phyloP scores from a whole-genome alignment of 2,329 filamentous ascomycete species.

The Xylaria sp. region DNA sequence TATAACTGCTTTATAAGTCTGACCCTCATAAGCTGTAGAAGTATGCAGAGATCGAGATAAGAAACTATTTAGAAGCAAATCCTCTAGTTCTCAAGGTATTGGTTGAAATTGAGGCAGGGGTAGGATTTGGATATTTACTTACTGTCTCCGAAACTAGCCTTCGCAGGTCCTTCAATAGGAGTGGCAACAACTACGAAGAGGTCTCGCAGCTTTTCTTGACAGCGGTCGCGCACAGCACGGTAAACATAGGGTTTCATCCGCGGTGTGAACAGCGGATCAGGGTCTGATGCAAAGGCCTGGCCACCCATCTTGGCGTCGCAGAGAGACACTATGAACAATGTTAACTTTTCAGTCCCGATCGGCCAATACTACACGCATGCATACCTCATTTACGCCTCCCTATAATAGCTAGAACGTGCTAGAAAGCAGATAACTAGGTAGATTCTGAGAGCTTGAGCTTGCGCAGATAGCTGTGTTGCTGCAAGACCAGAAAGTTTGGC shows the following conservation, averaged over 20 bases:
- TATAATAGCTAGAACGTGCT: background rate
- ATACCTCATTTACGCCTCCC: background rate
- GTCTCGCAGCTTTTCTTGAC: slow-evolving; percentile 58
- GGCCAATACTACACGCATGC: background rate
- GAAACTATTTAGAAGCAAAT: background rate
- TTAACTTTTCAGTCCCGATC: background rate
- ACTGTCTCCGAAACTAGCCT: slow-evolving; percentile 73
- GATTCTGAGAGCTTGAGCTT: background rate
- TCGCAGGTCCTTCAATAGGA: slow-evolving; percentile 76
- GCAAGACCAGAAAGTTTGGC: background rate
- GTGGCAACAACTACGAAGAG: slow-evolving; percentile 67
- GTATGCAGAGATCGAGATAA: no score
- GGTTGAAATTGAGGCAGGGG: background rate
- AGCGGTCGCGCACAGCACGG: slow-evolving; percentile 58
- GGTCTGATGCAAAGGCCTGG: slow-evolving; percentile 62
- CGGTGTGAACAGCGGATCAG: slow-evolving; percentile 66
- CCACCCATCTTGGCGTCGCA: slow-evolving; percentile 69
- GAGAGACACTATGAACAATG: background rate
- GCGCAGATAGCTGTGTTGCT: background rate
- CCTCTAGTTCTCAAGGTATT: background rate
- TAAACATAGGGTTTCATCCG: slow-evolving; percentile 73
- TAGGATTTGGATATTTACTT: slow-evolving; percentile 10
- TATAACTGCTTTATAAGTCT: background rate
- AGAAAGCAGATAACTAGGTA: background rate
- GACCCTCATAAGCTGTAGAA: no score